Base-by-base conservation (phyloP, 2,329 filamentous ascomycete genomes). In the Pseudogymnoascus sp. region DNA sequence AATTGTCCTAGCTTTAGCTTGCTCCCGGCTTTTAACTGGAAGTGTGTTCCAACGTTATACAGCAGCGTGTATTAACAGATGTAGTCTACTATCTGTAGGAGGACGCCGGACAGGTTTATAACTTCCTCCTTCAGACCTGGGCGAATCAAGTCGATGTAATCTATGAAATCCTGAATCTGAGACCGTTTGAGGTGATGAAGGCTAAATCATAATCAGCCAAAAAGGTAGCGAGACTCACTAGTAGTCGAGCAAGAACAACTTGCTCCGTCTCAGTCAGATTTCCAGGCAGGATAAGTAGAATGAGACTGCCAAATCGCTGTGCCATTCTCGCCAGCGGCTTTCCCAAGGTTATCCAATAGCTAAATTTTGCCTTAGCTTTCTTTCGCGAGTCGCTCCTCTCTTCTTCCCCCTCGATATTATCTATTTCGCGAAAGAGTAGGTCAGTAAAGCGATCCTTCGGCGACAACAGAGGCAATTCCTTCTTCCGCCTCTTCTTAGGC, bases 131-230 rank as follows among this genome's bases (percentile, higher is more conserved):
- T 59, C 2, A 59, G 31, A 33, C 50, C 50, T 59, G 5, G 50
- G 50, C 16, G 26, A 59, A 59, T 31, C 4, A 35, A 33, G 50
- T 59, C 10, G 13, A 59, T 16, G 50, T 59, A 59, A 59, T 59
- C 50, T 59, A 59, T 14, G 14, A 59, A 8, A 59, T 59, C 50
- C 31, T n/a, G 24, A 31, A 59, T 33, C 16, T 33, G 13, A 31
- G 5, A 24, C 26, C 50, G 24, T 16, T 29, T 29, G 13, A 59
- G 50, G 26, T 16, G 1, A 33, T 16, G 31, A 35, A 59, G 50
- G 50, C 50, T 59, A 59, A 16, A 31, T 59, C 24, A 59, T 59
- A 31, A 59, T 59, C 31, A 59, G 50, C 50, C 6, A 14, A 59
- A 59, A 29, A 59, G 5, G 31, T 35, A 59, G 31, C 26, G 50